A percentile compares a stretch with the other conserved stretches of the same genome.
Evolutionary conservation across 1,139 yeast species (phyloP).

Genomic region (Debaryomyces sp.): DNA sequence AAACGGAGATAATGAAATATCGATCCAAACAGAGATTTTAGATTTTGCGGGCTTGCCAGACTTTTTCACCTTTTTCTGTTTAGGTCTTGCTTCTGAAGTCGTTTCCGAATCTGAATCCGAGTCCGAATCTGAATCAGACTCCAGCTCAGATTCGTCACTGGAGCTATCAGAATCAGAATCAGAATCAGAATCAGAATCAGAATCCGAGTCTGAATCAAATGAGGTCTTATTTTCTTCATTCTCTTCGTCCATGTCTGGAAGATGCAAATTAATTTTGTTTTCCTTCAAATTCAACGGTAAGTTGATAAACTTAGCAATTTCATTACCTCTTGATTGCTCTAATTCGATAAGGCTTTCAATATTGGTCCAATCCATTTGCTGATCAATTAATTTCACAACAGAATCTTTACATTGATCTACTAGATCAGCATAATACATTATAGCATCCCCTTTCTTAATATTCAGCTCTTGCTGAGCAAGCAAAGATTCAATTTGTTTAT

Average conservation of each 20-base stretch:
- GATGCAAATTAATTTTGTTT: constrained; percentile 62
- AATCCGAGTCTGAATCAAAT: constrained; percentile 35
- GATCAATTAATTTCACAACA: constrained; percentile 67
- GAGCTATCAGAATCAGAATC: constrained; percentile 26
- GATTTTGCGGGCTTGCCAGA: constrained; percentile 20
- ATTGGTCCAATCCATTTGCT: constrained; percentile 94
- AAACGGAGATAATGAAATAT: constrained; percentile 72
- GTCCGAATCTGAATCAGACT: constrained; percentile 31
- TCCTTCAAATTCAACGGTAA: constrained; percentile 73
- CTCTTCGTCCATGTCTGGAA: constrained; percentile 51
- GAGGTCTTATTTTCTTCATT: constrained; percentile 27
- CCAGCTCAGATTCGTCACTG: constrained; percentile 32
- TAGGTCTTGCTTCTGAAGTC: constrained; percentile 13
- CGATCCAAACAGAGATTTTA: constrained; percentile 61
- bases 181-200: constrained; percentile 33
- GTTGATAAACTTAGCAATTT: constrained; percentile 61
- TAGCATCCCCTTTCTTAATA: constrained; percentile 69
- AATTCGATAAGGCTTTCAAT: constrained; percentile 74
- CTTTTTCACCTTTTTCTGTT: constrained; percentile 17
- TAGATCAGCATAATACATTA: constrained; percentile 67
- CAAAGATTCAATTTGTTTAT: constrained; percentile 68
- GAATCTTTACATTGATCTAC: constrained; percentile 75
- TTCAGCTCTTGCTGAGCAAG: constrained; percentile 66
- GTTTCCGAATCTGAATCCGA: constrained; percentile 27
- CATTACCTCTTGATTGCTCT: constrained; percentile 69